phyloP scores from a whole-genome alignment of 2,329 filamentous ascomycete species.

The Sarocladium oryzae region DNA sequence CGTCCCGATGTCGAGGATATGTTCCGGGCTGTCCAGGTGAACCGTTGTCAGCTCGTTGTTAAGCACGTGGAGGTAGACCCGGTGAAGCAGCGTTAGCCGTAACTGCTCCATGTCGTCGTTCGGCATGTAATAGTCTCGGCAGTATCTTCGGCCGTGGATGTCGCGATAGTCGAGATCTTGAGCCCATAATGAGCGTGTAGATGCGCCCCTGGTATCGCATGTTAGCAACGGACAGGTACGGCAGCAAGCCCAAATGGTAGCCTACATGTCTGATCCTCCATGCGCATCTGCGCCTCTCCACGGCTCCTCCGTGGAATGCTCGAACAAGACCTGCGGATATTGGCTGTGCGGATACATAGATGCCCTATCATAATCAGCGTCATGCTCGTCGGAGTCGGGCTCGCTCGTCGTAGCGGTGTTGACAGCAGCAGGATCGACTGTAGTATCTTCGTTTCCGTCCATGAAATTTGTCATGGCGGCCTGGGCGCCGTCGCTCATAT shows the following conservation, averaged over 20 bases:
- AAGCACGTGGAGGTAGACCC: conserved; percentile 51
- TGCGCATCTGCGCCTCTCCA: conserved; percentile 22
- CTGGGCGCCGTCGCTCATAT: conserved; percentile 25
- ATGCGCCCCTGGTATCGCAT: conserved; percentile 27
- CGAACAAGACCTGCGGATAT: conserved; percentile 29
- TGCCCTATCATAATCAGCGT: conserved; percentile 30
- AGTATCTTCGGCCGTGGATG: conserved; percentile 58
- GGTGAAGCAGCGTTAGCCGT: conserved; percentile 54
- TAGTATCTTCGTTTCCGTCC: conserved; percentile 25
- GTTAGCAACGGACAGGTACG: neutral
- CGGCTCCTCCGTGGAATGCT: conserved; percentile 29
- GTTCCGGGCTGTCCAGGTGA: conserved; percentile 29
- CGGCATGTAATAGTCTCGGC: conserved; percentile 57
- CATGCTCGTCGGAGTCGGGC: conserved; percentile 18
- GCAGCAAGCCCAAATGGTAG: conserved; percentile 8
- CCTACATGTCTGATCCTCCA: conserved; percentile 33
- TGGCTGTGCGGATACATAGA: conserved; percentile 37
- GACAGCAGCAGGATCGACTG: conserved; percentile 3
- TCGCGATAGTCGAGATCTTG: conserved; percentile 48
- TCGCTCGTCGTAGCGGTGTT: conserved; percentile 9
- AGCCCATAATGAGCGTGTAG: conserved; percentile 43
- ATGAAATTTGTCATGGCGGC: conserved; percentile 32
- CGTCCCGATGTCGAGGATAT: conserved; percentile 52
- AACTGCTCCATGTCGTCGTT: conserved; percentile 61
- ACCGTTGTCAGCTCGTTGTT: conserved; percentile 38